Conservation (phyloP, 2,329 filamentous ascomycete genomes). For the Xylariales sp. region DNA sequence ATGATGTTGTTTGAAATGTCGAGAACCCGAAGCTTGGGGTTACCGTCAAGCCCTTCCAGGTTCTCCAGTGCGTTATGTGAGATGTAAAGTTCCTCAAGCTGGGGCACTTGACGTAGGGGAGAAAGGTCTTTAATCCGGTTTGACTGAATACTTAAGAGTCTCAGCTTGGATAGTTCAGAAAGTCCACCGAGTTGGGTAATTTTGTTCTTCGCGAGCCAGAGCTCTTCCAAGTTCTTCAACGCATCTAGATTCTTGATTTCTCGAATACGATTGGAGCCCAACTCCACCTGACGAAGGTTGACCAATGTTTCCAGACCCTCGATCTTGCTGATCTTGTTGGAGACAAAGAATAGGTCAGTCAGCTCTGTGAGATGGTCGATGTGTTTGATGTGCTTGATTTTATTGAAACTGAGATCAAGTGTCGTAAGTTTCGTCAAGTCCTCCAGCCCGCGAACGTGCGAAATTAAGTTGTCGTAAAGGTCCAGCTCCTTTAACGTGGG, state of each 20-base stretch:
- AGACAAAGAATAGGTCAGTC: conserved; percentile 84
- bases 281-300: conserved; percentile 76
- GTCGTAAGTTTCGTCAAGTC: conserved; percentile 68
- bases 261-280: conserved; percentile 88
- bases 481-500: conserved; percentile 77
- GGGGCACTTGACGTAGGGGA: conserved; percentile 67
- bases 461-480: conserved; percentile 93
- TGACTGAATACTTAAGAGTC: conserved; percentile 89
- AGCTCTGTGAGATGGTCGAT: conserved; percentile 73
- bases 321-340: conserved; percentile 88
- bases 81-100: conserved; percentile 90
- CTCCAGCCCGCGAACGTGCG: conserved; percentile 80
- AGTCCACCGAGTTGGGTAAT: conserved; percentile 80
- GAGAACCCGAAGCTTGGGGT: conserved; percentile 66
- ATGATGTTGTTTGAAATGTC: conserved; percentile 91
- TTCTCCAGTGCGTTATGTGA: conserved; percentile 87
- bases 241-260: conserved; percentile 82
- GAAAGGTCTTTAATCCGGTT: conserved; percentile 81
- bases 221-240: conserved; percentile 72
- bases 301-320: conserved; percentile 75
- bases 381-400: conserved; percentile 97
- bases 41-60: conserved; percentile 67
- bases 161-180: conserved; percentile 69
- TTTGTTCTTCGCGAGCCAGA: conserved; percentile 97
- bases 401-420: conserved; percentile 96